Evolutionary conservation across 2,329 filamentous ascomycete genomes (phyloP).

Genomic region (Colletotrichum musae): DNA sequence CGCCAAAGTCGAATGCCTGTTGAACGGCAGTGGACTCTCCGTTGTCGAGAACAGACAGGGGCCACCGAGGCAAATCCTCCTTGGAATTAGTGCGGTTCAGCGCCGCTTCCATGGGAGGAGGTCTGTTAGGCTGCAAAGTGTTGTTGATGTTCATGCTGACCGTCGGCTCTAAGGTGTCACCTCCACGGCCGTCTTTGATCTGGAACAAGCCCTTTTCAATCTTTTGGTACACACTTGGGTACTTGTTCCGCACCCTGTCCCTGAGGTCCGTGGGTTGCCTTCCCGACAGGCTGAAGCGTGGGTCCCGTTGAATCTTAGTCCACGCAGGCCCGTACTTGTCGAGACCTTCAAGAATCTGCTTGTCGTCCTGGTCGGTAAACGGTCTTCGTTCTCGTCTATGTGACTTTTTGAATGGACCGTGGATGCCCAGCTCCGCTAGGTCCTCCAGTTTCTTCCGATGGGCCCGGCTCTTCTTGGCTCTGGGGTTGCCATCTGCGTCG

Average conservation of each 20-base stretch:
- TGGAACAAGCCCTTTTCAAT: conserved; percentile 70
- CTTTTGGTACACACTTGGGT: conserved; percentile 69
- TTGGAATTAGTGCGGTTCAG: conserved; percentile 58
- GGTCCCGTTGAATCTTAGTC: conserved; percentile 76
- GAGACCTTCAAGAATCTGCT: conserved; percentile 73
- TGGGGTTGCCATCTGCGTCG: conserved; percentile 54
- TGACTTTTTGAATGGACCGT: conserved; percentile 74
- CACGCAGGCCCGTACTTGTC: conserved; percentile 73
- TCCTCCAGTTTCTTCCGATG: conserved; percentile 71
- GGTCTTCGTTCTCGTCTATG: conserved; percentile 71
- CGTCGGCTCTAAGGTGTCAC: conserved; percentile 65
- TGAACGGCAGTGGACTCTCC: conserved; percentile 44
- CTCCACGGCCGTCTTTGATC: conserved; percentile 57
- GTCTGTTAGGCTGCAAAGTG: conserved; percentile 57
- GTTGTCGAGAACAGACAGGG: conserved; percentile 52
- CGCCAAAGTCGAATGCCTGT: conserved; percentile 61
- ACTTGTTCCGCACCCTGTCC: conserved; percentile 75
- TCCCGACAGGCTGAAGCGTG: conserved; percentile 69
- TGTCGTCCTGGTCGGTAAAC: conserved; percentile 75
- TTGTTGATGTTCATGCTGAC: conserved; percentile 65
- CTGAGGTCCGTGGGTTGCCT: conserved; percentile 75
- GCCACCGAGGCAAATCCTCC: conserved; percentile 64
- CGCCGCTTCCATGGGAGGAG: conserved; percentile 56
- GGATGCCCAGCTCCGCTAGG: conserved; percentile 71
- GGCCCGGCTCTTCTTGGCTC: conserved; percentile 65